Percentiles rank a stretch among this genome's conserved stretches.
Conservation (phyloP, 108 stramenopile genomes). For the Cyclotella choctawhatcheeana region DNA sequence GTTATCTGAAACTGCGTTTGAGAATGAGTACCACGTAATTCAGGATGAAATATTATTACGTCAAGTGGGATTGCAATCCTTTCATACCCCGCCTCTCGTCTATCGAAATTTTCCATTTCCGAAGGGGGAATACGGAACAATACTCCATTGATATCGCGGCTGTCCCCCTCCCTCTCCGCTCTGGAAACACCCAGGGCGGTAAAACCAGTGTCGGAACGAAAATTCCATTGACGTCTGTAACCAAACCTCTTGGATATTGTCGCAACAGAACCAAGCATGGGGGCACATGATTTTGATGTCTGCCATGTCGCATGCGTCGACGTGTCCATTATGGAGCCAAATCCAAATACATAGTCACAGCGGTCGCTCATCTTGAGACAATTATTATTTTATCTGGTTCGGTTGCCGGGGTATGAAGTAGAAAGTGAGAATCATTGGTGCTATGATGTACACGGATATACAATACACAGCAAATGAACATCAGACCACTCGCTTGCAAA, state of each 20-base stretch:
- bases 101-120: conserved; percentile 63
- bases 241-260: conserved; percentile 53
- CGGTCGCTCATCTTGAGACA: not conserved
- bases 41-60: conserved; percentile 22
- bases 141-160: conserved; percentile 61
- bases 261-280: conserved; percentile 42
- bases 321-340: conserved; percentile 76
- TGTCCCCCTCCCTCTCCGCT: not conserved
- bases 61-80: conserved; percentile 49
- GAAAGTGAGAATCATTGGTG: not conserved
- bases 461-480: too few species aligned
- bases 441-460: not conserved
- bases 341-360: conserved; percentile 71
- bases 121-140: conserved; percentile 54
- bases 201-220: conserved; percentile 73
- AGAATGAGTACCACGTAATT: conserved; percentile 5
- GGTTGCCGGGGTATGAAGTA: too few species aligned
- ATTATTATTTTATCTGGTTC: too few species aligned
- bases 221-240: conserved; percentile 69
- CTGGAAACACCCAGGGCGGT: conserved; percentile 58
- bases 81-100: conserved; percentile 70
- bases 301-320: conserved; percentile 70
- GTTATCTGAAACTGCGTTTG: conserved; percentile 15
- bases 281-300: not conserved
- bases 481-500: too few species aligned